These are phyloP conservation scores for Apophysomyces ossiformis DNA, from an alignment of 371 early-diverging fungal species.

Conservation along the genomic window DNA sequence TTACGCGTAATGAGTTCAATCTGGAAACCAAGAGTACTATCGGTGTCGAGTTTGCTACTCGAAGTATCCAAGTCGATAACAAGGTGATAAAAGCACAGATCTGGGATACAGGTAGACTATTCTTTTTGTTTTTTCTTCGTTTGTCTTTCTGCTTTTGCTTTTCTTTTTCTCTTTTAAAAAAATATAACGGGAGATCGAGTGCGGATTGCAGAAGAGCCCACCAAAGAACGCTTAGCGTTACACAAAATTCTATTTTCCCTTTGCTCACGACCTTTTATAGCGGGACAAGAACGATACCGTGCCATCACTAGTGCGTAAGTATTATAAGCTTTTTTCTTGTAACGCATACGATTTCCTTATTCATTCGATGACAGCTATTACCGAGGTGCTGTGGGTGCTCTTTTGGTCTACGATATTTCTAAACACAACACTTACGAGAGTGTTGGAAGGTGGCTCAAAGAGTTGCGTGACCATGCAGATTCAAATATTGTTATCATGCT, in stretches of 20 bases:
- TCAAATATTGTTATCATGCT: slow-evolving; percentile 98
- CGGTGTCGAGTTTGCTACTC: slow-evolving; percentile 99
- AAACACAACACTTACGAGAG: slow-evolving; percentile 96
- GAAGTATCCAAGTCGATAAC: slow-evolving; percentile 95
- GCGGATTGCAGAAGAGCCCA: background rate
- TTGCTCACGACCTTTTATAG: slow-evolving; percentile 32
- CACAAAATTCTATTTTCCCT: slow-evolving; percentile 1
- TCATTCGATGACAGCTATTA: slow-evolving; percentile 80
- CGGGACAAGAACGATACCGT: slow-evolving; percentile 91
- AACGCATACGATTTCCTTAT: background rate
- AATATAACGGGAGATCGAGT: background rate
- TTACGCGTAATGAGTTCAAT: slow-evolving; percentile 98
- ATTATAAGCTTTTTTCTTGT: background rate
- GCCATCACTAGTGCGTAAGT: slow-evolving; percentile 92
- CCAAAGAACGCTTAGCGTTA: background rate
- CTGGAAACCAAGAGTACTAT: slow-evolving; percentile 99
- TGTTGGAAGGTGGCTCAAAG: slow-evolving; percentile 97
- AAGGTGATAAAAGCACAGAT: slow-evolving; percentile 99
- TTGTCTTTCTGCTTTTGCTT: background rate
- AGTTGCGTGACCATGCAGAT: slow-evolving; percentile 98
- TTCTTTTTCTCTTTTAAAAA: too few relatives aligned
- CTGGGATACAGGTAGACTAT: slow-evolving; percentile 84
- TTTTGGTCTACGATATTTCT: slow-evolving; percentile 99
- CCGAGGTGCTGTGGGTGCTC: slow-evolving; percentile 99
- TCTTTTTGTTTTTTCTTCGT: background rate